Evolutionary conservation across 1,284 basidiomycete species (phyloP), one percentile per base, ranked within the genome.

Genomic region (Butyriboletus appendiculatus): DNA sequence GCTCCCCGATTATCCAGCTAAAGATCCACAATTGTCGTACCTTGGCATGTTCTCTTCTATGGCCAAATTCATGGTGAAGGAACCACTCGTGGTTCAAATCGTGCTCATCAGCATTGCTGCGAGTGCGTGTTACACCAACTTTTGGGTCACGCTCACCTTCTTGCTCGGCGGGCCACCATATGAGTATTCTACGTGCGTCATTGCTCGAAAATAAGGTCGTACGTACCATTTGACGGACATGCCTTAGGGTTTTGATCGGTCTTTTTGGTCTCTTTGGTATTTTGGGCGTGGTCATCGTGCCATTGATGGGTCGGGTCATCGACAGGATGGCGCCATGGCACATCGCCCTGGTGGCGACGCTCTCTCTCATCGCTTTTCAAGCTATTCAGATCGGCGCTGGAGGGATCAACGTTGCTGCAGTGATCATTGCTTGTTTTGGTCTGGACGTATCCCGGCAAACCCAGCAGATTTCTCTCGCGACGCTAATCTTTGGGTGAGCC

Each of bases 61-160:
- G 85, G 82, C 69, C 8, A 81, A 81, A 55, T 86, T 80, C 61
- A 70, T 81, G 0, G 71, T 81, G 44, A 86, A 82, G 1, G 87
- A 90, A 61, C 88, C 87, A 1, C 73, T 84, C 4, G 71, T 89
- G 26, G 76, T 87, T 12, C 86, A 88, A 60, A 80, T 76, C 1
- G 80, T 77, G 55, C 60, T 87, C 16, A 75, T 83, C 52, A 80
- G 78, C 47, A 66, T 82, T 35, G 74, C 77, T 3, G 79, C 78
- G 4, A 81, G 79, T 55, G 81, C 81, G 8, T 76, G 77, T 55
- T 86, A 85, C 62, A 75, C 74, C n/a, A 80, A 75, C 56, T 85
- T 83, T 64, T 88, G 86, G 86, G 83, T 86, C 1, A 85, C 83
- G 7, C 66, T 88, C 50, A 89, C 87, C 0, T 89, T 88, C 71